Percentiles rank a stretch among this genome's conserved stretches.
Evolutionary conservation across 2,329 filamentous ascomycete genomes (phyloP).

Genomic region (Colletotrichum sidae): DNA sequence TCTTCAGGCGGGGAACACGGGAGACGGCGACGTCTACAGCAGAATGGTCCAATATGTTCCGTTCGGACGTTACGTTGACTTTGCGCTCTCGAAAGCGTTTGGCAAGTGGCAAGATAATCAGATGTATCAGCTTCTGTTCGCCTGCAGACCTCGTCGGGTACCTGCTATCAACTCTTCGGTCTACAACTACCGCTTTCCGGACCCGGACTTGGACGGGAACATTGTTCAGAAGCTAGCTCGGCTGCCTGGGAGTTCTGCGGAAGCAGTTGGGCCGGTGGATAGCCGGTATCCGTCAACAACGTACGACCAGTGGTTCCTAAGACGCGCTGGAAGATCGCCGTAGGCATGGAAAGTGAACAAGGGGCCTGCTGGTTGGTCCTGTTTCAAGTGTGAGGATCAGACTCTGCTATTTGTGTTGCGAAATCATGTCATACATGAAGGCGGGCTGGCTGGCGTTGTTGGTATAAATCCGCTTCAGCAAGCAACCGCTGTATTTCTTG

Average conservation of each 20-base stretch:
- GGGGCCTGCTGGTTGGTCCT: no score
- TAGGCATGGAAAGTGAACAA: not conserved
- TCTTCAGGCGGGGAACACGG: not conserved
- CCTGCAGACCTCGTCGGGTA: constrained; percentile 8
- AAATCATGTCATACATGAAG: no score
- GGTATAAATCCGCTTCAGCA: no score
- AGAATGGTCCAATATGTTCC: constrained; percentile 12
- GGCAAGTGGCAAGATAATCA: constrained; percentile 24
- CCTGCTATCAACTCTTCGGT: constrained; percentile 17
- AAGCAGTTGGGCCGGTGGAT: not conserved
- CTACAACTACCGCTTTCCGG: constrained; percentile 29
- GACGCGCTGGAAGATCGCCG: not conserved
- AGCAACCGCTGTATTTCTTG: no score
- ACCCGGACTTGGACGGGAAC: constrained; percentile 16
- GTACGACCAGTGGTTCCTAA: constrained; percentile 15
- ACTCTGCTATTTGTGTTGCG: no score
- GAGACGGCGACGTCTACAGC: constrained; percentile 27
- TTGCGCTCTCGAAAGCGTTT: constrained; percentile 8
- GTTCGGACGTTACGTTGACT: constrained; percentile 12
- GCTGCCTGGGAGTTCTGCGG: constrained; percentile 11
- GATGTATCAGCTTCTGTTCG: constrained; percentile 23
- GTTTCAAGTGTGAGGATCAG: no score
- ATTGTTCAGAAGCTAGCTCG: constrained; percentile 25
- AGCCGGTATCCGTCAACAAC: constrained; percentile 16
- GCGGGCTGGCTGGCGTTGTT: no score